Base-by-base conservation (phyloP, 257 asterid genomes). In the Nemophila menziesii region DNA sequence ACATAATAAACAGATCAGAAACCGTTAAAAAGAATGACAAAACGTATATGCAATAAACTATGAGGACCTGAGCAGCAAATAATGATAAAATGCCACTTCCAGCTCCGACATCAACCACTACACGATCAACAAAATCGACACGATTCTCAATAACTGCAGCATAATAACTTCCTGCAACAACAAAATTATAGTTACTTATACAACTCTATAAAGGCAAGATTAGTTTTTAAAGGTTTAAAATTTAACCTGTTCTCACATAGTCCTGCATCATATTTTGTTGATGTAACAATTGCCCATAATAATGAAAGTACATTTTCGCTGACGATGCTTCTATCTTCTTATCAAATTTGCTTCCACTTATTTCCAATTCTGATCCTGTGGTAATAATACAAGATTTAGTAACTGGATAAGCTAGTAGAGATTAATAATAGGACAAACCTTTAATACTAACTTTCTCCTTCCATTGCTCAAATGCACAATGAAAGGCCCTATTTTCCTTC, bases 231-330 rank as follows among this genome's bases (percentile, higher is more conserved):
- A 37, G 24, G 20, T 27, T 20, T 16, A 12, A 21, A 12, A 61
- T 27, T 20, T 44, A 52, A 66, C 99, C 99, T 77, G 99, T 90
- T 69, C 99, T 77, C 62, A 90, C 99, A 58, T 81, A 90, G 72
- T 90, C 99, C 77, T 90, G 99, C 78, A 85, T 38, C 99, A 90
- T 90, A 64, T 90, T 90, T 70, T 90, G 99, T 71, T 90, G 99
- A 71, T 90, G 99, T 45, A 90, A 75, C 44, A 90, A 83, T 56
- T 90, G 99, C 23, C 96, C 99, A 8, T 90, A 90, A 74, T 90
- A 90, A 61, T 90, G 99, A 49, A 90, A 90, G 71, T 90, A 90
- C 96, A 90, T 85, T 65, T 85, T 85, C 56, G 99, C 93, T 57
- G 99, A 90, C 52, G 94, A 75, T 52, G 99, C 62, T 74, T 90